Base-by-base conservation (phyloP, 2,329 filamentous ascomycete species). In the Periconia digitata region DNA sequence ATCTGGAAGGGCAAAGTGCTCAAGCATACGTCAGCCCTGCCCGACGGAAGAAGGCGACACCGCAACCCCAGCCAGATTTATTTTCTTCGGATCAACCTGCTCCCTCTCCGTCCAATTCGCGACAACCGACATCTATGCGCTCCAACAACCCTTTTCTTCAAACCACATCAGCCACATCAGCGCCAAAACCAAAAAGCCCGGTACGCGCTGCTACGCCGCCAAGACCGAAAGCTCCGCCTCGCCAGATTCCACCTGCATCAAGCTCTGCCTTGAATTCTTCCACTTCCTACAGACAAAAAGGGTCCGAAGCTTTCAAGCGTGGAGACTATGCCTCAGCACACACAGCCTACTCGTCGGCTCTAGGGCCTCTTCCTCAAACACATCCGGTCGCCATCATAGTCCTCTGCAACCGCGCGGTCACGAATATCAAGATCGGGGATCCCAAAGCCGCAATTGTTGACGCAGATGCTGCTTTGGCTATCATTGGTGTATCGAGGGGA, bases 271-370 rank as follows among this genome's bases (percentile, higher is more conserved):
- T 96, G 16, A 82, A 86, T 54, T 83, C 83, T 3, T 96, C 90
- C 8, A 86, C 87, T n/a, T 80, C 83, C 40, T 84, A 94, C 61
- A 87, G 94, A 13, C 79, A 86, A 40, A 85, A 86, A 54, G 94
- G 92, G 16, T 90, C 91, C 8, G 86, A 88, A 44, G 89, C 95
- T 56, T 97, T 96, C 75, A 97, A 96, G 72, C 85, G 90, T 29
- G 94, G 94, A 27, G 94, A 99, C 70, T 99, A 90, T 70, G 87
- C 89, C 16, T 82, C 88, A 8, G 94, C 94, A 0, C 90, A 96
- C 62, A 79, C 84, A 17, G 86, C 87, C 1, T 99, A 97, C 70
- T 85, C 88, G 0, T 81, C 83, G 23, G 90, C 94, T 1, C 76
- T 99, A 2, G 76, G 81, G 1, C 82, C 84, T 32, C 78, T 99